Evolutionary conservation across 2,329 filamentous ascomycete species (phyloP).

Genomic region (Trichoderma harzianum): DNA sequence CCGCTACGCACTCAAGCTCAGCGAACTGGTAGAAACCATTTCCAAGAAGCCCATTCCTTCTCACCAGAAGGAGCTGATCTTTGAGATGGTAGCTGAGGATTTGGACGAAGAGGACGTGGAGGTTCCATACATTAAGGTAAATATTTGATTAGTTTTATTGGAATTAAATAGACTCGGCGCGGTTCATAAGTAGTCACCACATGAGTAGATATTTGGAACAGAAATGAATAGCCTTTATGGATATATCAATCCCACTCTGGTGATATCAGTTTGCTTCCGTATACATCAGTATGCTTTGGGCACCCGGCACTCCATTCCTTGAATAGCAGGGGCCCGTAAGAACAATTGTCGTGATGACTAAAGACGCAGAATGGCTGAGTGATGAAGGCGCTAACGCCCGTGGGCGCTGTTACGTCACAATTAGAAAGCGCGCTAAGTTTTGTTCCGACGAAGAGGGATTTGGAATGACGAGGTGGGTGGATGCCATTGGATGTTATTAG

Average conservation of each 20-base stretch:
- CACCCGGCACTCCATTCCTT: background rate
- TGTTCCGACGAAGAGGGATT: background rate
- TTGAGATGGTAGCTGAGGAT: conserved; percentile 93
- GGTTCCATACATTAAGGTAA: conserved; percentile 93
- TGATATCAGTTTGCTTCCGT: no score
- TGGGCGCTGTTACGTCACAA: conserved; percentile 33
- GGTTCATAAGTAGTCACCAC: background rate
- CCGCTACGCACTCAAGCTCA: conserved; percentile 77
- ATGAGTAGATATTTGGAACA: conserved; percentile 1
- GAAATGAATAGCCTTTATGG: background rate
- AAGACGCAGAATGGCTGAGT: background rate
- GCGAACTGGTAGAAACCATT: conserved; percentile 79
- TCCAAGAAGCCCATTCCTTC: conserved; percentile 88
- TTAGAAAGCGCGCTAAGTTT: conserved; percentile 28
- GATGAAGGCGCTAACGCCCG: background rate
- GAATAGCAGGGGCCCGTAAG: background rate
- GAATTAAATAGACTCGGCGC: conserved; percentile 11
- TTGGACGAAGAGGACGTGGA: conserved; percentile 88
- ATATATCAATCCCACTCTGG: background rate
- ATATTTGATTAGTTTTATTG: conserved; percentile 33
- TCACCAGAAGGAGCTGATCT: conserved; percentile 93
- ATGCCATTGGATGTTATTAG: background rate
- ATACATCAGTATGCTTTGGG: background rate
- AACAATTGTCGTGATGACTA: background rate
- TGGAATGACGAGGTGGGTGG: background rate